These are phyloP conservation scores for Psilocybe subaeruginosa DNA, from an alignment of 768 basidiomycete species.

Conservation along the genomic window DNA sequence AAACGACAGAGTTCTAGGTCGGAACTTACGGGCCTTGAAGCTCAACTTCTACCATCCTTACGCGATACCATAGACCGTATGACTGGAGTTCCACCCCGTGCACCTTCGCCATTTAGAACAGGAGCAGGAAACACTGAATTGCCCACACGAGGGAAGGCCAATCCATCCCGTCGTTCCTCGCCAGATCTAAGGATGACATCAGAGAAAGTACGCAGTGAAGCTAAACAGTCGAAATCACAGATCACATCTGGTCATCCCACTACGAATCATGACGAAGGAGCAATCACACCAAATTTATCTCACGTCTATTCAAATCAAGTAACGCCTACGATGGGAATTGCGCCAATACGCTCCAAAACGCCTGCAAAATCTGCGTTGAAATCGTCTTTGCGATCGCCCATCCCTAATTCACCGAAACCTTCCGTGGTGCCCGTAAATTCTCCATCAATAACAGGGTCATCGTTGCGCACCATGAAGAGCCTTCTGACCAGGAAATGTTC, in stretches of 20 bases:
- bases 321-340: slow-evolving; percentile 21
- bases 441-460: slow-evolving; percentile 21
- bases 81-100: slow-evolving; percentile 56
- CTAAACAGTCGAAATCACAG: slow-evolving; percentile 6
- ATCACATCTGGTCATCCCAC: slow-evolving; percentile 2
- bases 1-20: slow-evolving; percentile 38
- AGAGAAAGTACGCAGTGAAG: background rate
- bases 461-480: slow-evolving; percentile 33
- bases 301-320: slow-evolving; percentile 13
- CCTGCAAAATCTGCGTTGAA: slow-evolving; percentile 38
- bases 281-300: slow-evolving; percentile 10
- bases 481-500: slow-evolving; percentile 31
- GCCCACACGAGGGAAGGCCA: slow-evolving; percentile 2
- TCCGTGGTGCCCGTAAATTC: slow-evolving; percentile 1
- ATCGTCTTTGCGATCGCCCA: slow-evolving; percentile 30
- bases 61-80: slow-evolving; percentile 75
- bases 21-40: slow-evolving; percentile 63
- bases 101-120: slow-evolving; percentile 9
- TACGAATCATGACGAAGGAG: background rate
- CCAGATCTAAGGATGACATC: slow-evolving; percentile 5
- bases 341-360: slow-evolving; percentile 34
- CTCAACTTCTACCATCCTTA: slow-evolving; percentile 68
- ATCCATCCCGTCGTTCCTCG: slow-evolving; percentile 4
- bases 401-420: slow-evolving; percentile 5
- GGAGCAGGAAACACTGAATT: background rate